Evolutionary conservation across 495 filamentous ascomycete species (phyloP).

Genomic region (Aspergillus indologenus): DNA sequence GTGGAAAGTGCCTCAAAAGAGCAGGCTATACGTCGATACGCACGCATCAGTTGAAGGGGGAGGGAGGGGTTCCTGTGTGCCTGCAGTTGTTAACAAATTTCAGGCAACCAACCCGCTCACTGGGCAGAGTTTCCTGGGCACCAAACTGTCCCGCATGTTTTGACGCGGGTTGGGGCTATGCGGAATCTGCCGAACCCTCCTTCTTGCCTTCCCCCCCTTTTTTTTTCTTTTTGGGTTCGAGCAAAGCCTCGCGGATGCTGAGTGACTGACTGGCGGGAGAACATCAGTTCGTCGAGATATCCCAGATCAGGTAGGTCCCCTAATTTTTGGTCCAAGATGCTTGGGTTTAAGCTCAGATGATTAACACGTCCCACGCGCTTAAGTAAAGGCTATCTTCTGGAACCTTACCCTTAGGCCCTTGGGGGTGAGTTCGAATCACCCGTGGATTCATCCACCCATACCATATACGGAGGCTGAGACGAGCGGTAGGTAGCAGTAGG

Average conservation of each 20-base stretch:
- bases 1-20: background rate
- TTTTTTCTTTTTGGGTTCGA: background rate
- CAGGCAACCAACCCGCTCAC: background rate
- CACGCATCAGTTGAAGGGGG: background rate
- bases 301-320: background rate
- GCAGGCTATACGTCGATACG: background rate
- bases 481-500: too few species aligned
- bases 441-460: background rate
- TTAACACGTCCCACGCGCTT: constrained; percentile 4
- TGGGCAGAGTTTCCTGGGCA: background rate
- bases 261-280: background rate
- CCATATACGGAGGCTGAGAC: background rate
- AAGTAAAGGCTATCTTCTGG: background rate
- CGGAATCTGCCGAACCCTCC: background rate
- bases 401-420: too few species aligned
- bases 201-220: background rate
- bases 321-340: background rate
- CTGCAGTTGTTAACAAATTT: background rate
- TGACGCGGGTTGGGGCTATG: background rate
- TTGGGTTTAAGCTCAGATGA: constrained; percentile 2
- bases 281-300: constrained; percentile 1
- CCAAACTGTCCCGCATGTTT: background rate
- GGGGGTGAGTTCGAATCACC: background rate
- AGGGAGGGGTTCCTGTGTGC: background rate
- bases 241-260: background rate